phyloP scores from a whole-genome alignment of 768 basidiomycete genomes.

The Tephrocybe sp. region DNA sequence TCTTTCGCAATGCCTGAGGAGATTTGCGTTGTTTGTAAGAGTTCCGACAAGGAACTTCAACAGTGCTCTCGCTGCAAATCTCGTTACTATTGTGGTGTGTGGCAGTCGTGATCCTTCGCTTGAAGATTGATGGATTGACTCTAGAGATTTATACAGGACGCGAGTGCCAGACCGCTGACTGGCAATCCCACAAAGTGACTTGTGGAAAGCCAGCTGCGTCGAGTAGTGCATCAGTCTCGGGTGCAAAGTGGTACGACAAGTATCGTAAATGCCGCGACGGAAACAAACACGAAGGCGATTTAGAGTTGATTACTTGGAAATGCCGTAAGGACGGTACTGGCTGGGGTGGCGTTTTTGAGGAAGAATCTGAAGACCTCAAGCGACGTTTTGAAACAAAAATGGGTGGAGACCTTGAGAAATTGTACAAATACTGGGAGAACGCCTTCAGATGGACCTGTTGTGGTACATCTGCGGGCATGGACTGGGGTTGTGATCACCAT shows the following conservation, averaged over 20 bases:
- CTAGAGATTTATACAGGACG: too few species aligned
- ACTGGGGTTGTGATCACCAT: conserved; percentile 38
- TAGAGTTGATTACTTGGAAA: conserved; percentile 36
- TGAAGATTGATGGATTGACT: too few species aligned
- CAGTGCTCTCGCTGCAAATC: conserved; percentile 12
- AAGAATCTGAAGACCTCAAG: conserved; percentile 29
- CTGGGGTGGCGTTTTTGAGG: conserved; percentile 26
- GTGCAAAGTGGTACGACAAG: conserved; percentile 30
- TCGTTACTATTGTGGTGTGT: conserved; percentile 13
- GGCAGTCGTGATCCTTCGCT: too few species aligned
- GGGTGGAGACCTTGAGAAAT: conserved; percentile 24
- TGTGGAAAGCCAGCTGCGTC: conserved; percentile 15
- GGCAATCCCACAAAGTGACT: conserved; percentile 28
- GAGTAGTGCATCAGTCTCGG: not conserved
- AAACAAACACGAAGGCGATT: conserved; percentile 28
- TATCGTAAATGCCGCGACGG: conserved; percentile 30
- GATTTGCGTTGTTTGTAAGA: conserved; percentile 9
- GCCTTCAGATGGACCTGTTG: conserved; percentile 39
- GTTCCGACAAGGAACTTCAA: conserved; percentile 4
- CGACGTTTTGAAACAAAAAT: conserved; percentile 26
- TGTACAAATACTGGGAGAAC: conserved; percentile 29
- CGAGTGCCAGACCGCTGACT: conserved; percentile 28
- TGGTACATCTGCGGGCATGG: conserved; percentile 31
- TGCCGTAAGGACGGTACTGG: conserved; percentile 25
- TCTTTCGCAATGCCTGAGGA: not conserved